Base-by-base conservation (phyloP, 2,329 filamentous ascomycete genomes). In the Paraphoma sp. region DNA sequence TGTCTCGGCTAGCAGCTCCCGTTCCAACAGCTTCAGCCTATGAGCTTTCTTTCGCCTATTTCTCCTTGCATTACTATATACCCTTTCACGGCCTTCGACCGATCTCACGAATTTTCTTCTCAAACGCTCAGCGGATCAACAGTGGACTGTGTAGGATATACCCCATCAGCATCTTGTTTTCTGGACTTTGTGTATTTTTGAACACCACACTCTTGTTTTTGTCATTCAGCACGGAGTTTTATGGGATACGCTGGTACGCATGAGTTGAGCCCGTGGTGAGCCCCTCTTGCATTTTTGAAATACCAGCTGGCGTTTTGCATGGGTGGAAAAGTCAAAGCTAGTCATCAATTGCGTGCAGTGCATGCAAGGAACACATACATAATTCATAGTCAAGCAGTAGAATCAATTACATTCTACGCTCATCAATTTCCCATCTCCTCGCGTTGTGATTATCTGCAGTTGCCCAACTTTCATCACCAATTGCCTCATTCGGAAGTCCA, bases 61-160 rank as follows among this genome's bases (percentile, higher is more conserved):
- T 40, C 51, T 57, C 42, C 23, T 45, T 48, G 48, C 46, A 42
- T 53, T 28, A 30, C n/a, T 51, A 46, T 59, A 42, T 38, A 56
- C 57, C 47, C 45, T n/a, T 23, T 53, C 44, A 45, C 30, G 18
- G 43, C 41, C 30, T 28, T 16, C 18, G 6, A 12, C 28, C 17
- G 16, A 30, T 46, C 54, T 64, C 38, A 68, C 60, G 64, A 66
- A 57, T 67, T 53, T 64, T 52, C 56, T 70, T 68, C 23, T 54
- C 60, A 58, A 53, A 33, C 55, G 16, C 33, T 53, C 53, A 59
- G 56, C 55, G 57, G 53, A 59, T 63, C 54, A 49, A 33, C 60
- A 57, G 54, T 60, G 55, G 59, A 62, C 47, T 56, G 59, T 58
- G 63, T 64, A 69, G 64, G 65, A 70, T 69, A 70, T 70, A 69